Percentiles rank a stretch among this genome's conserved stretches.
phyloP scores from a whole-genome alignment of 331 rosid species.

The Malus hybrid region DNA sequence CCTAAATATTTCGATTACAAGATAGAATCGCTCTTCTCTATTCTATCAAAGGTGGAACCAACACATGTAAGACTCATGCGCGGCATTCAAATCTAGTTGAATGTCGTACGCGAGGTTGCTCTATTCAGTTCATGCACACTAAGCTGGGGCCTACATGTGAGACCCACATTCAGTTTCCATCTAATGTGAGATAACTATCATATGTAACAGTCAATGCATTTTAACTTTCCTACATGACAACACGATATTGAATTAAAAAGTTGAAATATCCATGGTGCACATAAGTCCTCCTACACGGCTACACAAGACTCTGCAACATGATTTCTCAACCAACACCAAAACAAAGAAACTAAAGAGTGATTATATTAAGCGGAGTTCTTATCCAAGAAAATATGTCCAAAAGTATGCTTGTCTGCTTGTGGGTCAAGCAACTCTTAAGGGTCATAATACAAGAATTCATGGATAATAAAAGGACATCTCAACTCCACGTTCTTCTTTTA shows the following conservation, averaged over 20 bases:
- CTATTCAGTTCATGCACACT: neutral
- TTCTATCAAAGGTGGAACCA: neutral
- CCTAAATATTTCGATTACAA: too few species aligned
- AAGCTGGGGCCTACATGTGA: neutral
- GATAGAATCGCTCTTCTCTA: neutral
- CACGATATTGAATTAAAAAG: too few species aligned
- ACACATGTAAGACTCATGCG: neutral
- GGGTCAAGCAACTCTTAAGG: conserved; percentile 7
- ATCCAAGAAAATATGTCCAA: neutral
- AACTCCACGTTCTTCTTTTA: neutral
- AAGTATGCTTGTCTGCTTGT: conserved; percentile 2
- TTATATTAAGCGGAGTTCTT: neutral
- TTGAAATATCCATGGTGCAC: too few species aligned
- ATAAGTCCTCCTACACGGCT: too few species aligned
- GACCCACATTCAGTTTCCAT: neutral
- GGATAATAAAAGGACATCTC: neutral
- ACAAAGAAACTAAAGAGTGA: neutral
- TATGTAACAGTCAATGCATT: too few species aligned
- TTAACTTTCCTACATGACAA: too few species aligned
- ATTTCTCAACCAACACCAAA: neutral
- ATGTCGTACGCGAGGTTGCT: neutral
- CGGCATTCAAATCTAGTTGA: neutral
- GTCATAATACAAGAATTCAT: neutral
- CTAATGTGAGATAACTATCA: too few species aligned
- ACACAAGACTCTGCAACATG: too few species aligned